Base-by-base conservation (phyloP, 805 yeast species). In the Barnettozyma botsteinii region DNA sequence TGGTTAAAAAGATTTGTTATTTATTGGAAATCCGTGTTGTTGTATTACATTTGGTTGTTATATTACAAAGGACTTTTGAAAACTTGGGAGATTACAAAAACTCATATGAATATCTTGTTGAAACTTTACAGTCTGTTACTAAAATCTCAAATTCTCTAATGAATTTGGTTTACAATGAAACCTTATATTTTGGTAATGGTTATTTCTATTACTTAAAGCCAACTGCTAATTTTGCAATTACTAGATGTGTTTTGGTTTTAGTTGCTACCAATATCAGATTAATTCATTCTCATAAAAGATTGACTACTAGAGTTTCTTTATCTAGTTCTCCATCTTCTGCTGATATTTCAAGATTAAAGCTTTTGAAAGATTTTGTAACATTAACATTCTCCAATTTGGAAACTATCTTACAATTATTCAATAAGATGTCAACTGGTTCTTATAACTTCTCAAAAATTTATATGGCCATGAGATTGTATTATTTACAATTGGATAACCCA, bases 201-300 rank as follows among this genome's bases (percentile, higher is more conserved):
- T 63, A 69, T 3, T 72, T 65, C 33, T 56, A 64, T 35, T 51
- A 67, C 9, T 36, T 75, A 24, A 72, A 66, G 40, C 77, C 79
- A 17, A 12, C 40, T 6, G 46, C 52, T 0, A 39, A 37, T n/a
- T 31, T 13, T 17, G 45, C 53, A 1, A 27, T 50, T 2, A 32
- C 38, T 1, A 51, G 39, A 27, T 38, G 54, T 3, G 24, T 45
- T 6, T 17, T 53, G 15, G 38, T 48, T 21, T 27, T 46, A 8
- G 30, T 38, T 3, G 35, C 47, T 0, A 4, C 48, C 2, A 27
- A 31, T 14, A 35, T 50, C 3, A 48, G 51, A 40, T 14, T 51
- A 11, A 23, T 45, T 1, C 60, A 56, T 21, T 45, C 52, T n/a
- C 46, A 46, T 21, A 33, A 42, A 17, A 32, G 43, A 7, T 20